These are phyloP conservation scores for Cyanidiococcus yangmingshanensis DNA, from an alignment of 23 red algal genomes.

Conservation along the genomic window DNA sequence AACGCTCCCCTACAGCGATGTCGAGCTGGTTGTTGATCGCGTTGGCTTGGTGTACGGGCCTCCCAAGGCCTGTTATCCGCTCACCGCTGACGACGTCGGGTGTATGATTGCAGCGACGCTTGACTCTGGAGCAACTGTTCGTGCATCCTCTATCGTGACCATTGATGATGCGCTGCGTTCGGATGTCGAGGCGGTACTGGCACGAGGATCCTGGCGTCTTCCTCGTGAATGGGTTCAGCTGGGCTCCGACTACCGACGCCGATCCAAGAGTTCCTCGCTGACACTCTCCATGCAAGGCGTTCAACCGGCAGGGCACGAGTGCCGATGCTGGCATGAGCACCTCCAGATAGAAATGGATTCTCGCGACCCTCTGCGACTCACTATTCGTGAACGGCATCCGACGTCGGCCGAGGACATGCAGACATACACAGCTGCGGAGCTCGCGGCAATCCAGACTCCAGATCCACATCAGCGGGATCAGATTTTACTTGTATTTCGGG, in stretches of 20 bases:
- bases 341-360: neutral
- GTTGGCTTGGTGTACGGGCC: neutral
- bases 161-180: neutral
- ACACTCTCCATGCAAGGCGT: neutral
- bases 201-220: neutral
- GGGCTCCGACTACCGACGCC: neutral
- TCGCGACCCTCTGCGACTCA: neutral
- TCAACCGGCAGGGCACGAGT: neutral
- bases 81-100: conserved; percentile 16
- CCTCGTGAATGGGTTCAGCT: neutral
- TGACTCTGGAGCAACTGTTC: neutral
- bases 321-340: neutral
- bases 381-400: neutral
- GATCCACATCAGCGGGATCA: neutral
- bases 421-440: neutral
- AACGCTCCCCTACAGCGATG: neutral
- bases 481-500: neutral
- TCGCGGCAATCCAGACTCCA: neutral
- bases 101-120: neutral
- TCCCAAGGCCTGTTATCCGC: neutral
- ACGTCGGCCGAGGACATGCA: neutral
- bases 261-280: neutral
- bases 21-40: neutral
- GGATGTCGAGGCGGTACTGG: neutral
- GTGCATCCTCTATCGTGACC: neutral